These are phyloP conservation scores for Verticillium nonalfalfae DNA, from an alignment of 2,329 filamentous ascomycete species.

Conservation along the genomic window DNA sequence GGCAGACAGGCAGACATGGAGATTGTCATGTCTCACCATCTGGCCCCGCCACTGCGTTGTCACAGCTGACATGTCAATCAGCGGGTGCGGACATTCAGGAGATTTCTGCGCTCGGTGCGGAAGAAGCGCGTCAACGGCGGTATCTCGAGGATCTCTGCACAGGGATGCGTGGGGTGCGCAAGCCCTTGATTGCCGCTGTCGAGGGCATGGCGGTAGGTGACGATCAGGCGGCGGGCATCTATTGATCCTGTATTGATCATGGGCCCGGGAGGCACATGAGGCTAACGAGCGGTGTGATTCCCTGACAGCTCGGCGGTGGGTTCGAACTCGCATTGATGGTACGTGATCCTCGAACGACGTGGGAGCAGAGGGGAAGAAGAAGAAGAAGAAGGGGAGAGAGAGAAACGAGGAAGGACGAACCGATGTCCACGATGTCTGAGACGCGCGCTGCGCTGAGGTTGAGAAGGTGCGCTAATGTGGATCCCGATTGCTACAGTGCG, in stretches of 20 bases:
- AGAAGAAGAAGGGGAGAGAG: not conserved
- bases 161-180: conserved; percentile 13
- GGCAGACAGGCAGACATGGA: not conserved
- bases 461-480: not conserved
- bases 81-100: not conserved
- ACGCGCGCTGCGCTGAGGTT: not conserved
- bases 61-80: not conserved
- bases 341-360: not conserved
- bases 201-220: conserved; percentile 39
- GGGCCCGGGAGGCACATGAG: too few species aligned
- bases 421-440: not conserved
- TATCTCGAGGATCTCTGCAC: not conserved
- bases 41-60: not conserved
- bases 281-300: not conserved
- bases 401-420: conserved; percentile 5
- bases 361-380: not conserved
- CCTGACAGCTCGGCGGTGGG: conserved; percentile 35
- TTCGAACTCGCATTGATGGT: conserved; percentile 41
- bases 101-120: not conserved
- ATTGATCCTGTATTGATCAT: not conserved
- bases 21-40: not conserved
- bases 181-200: conserved; percentile 41
- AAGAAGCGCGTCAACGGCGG: not conserved
- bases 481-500: conserved; percentile 19
- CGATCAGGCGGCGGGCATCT: not conserved